Evolutionary conservation across 176 grass and related monocot genomes (phyloP).

Genomic region (Oryza longistaminata): DNA sequence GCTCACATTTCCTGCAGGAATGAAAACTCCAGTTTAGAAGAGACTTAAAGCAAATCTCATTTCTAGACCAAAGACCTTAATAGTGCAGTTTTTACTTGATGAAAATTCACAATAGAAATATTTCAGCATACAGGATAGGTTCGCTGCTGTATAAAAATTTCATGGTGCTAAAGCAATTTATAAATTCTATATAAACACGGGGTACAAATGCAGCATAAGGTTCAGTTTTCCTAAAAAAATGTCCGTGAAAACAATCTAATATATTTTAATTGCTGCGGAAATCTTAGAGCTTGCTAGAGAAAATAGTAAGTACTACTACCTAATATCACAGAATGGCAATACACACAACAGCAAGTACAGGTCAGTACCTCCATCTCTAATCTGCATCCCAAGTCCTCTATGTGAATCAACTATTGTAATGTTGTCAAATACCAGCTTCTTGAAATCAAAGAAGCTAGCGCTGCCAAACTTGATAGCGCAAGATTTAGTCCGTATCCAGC

Average conservation of each 20-base stretch:
- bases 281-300: neutral
- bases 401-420: slow-evolving; percentile 84
- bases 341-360: neutral
- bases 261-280: neutral
- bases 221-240: neutral
- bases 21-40: neutral
- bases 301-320: neutral
- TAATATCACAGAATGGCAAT: neutral
- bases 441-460: slow-evolving; percentile 60
- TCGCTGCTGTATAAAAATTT: neutral
- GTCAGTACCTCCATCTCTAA: slow-evolving; percentile 83
- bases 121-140: neutral
- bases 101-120: neutral
- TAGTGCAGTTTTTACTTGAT: neutral
- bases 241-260: neutral
- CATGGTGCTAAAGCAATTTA: neutral
- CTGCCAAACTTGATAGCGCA: slow-evolving; percentile 89
- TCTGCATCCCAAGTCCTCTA: slow-evolving; percentile 84
- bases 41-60: neutral
- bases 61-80: neutral
- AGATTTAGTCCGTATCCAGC: slow-evolving; percentile 89
- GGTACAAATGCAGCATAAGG: neutral
- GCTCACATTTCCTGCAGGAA: slow-evolving; percentile 65
- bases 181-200: neutral
- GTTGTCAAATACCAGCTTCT: slow-evolving; percentile 55